Base-by-base conservation (phyloP, 2,329 filamentous ascomycete species). In the Beauveria caledonica region DNA sequence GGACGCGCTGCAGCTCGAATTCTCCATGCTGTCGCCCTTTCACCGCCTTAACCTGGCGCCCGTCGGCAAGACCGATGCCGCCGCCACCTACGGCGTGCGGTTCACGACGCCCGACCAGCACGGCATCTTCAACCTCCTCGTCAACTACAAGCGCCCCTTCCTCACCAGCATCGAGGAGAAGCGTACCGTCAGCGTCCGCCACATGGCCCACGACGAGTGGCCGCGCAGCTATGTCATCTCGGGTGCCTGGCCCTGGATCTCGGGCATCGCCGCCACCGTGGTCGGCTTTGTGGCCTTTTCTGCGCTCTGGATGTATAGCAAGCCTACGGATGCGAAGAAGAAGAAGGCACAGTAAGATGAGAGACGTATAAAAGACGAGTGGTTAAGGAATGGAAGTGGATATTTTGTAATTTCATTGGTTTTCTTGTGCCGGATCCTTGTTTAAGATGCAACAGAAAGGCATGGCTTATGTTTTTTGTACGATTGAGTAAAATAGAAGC, bases 11-110 rank as follows among this genome's bases (percentile, higher is more conserved):
- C 94, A 99, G 75, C 89, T 99, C 63, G 94, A 99, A 75, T 97
- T 97, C 80, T 92, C 87, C 78, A 99, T 97, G 94, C 88, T 99
- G 51, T 97, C 93, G 1, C 93, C 94, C 60, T 97, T 97, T 85
- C 88, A 97, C 78, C 92, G 94, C 46, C 82, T 97, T 39, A 80
- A 86, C 62, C 86, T 99, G 36, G 68, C 77, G 9, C 82, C 84
- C 15, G 73, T 79, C 10, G 74, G 76, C 36, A 79, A 79, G 27
- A 87, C 86, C 1, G 74, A 80, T 59, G 86, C 90, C 68, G 85
- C 86, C 64, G 87, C 89, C 54, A 81, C 89, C 63, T 99, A 87
- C 79, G 81, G 82, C 64, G 81, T 84, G 50, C 81, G 84, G 25
- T 97, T 99, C 76, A 88, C 81, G 64, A 83, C 93, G 4, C 94